Base-by-base conservation (phyloP, 176 grass and related monocot species). In the Hordeum marinum region DNA sequence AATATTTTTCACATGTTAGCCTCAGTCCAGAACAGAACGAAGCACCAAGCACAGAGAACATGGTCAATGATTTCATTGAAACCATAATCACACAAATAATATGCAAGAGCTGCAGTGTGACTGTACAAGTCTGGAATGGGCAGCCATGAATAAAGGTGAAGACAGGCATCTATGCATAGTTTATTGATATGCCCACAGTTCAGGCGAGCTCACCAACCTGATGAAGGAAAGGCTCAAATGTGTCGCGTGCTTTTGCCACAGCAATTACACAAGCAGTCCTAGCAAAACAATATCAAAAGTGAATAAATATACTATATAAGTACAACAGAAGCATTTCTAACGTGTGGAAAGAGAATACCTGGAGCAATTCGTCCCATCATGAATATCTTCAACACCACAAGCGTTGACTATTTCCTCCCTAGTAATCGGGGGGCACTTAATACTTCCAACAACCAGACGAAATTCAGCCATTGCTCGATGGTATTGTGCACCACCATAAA, bases 321-420 rank as follows among this genome's bases (percentile, higher is more conserved):
- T 35, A 60, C 68, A 55, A 80, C 11, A 18, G 15, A 34, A 80
- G 71, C 63, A 80, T 80, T 82, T 83, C 58, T 75, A 5, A 37
- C 36, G 21, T 67, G 31, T 66, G 55, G 11, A 59, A 79, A 69
- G 17, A 80, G 72, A 90, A 14, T 71, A 98, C 95, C 93, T 95
- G 20, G 95, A 98, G 79, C 95, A 98, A 71, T 98, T 98, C 35
- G 95, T 95, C 23, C 95, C 95, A 66, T 98, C 95, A 87, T 98
- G 95, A 90, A 98, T 93, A 88, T 98, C 95, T 91, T 98, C 95
- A 89, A 98, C 93, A n/a, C 95, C 95, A 92, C 80, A 98, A 73
- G 95, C 95, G 88, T 98, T 98, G 82, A 98, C 91, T 85, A 98
- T 93, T 93, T 98, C 95, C 87, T 95, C 95, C 87, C 91, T 98